Percentiles rank a stretch among this genome's conserved stretches.
phyloP scores from a whole-genome alignment of 2,329 filamentous ascomycete species.

The Sodiomyces alkalinus region DNA sequence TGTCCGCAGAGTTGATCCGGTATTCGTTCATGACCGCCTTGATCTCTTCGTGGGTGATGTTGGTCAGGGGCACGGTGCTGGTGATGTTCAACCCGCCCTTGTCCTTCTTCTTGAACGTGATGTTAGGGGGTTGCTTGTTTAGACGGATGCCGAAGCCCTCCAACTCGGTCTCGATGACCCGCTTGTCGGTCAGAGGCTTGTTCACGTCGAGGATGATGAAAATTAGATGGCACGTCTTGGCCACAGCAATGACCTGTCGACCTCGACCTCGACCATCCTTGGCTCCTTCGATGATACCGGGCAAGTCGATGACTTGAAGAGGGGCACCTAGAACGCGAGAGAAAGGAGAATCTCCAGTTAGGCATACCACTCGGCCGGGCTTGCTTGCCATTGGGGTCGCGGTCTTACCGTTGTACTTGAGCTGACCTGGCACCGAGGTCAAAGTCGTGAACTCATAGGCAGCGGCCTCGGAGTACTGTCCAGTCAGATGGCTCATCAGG shows the following conservation, averaged over 20 bases:
- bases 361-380: not conserved
- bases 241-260: conserved; percentile 95
- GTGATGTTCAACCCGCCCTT: conserved; percentile 95
- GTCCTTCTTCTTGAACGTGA: conserved; percentile 99
- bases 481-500: conserved; percentile 85
- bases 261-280: conserved; percentile 97
- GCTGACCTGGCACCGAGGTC: conserved; percentile 92
- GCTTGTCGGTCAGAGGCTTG: conserved; percentile 94
- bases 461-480: conserved; percentile 91
- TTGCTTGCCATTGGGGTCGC: not conserved
- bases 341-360: not conserved
- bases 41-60: conserved; percentile 94
- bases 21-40: conserved; percentile 97
- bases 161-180: conserved; percentile 84
- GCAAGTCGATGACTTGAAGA: conserved; percentile 94
- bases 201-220: conserved; percentile 98
- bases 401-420: conserved; percentile 66
- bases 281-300: conserved; percentile 96
- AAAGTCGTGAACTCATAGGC: conserved; percentile 98
- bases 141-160: conserved; percentile 96
- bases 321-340: conserved; percentile 48
- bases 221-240: conserved; percentile 96
- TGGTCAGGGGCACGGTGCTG: conserved; percentile 78
- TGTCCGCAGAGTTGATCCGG: conserved; percentile 89
- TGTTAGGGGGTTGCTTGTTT: conserved; percentile 95